Percentiles rank a stretch among this genome's conserved stretches.
These are phyloP conservation scores for Leptographium flavum DNA, from an alignment of 2,329 filamentous ascomycete genomes.

Conservation along the genomic window DNA sequence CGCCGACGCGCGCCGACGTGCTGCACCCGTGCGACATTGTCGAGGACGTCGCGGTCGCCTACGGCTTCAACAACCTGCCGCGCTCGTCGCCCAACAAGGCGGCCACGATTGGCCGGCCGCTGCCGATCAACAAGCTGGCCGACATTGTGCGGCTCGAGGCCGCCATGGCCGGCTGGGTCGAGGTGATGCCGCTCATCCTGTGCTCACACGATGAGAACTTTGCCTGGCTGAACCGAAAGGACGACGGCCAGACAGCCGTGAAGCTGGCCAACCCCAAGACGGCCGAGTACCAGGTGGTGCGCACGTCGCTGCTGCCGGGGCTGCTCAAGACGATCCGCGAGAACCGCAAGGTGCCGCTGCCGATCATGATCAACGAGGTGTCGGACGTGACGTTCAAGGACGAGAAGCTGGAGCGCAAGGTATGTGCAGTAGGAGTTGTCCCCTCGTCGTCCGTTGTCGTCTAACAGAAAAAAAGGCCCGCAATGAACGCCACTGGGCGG, in stretches of 20 bases:
- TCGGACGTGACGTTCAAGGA: conserved; percentile 91
- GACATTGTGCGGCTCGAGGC: conserved; percentile 84
- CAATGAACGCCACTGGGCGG: conserved; percentile 93
- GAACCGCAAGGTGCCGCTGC: conserved; percentile 78
- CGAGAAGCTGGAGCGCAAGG: conserved; percentile 58
- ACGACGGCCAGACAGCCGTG: conserved; percentile 72
- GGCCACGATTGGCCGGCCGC: conserved; percentile 71
- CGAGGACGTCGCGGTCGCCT: conserved; percentile 94
- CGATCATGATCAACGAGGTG: conserved; percentile 86
- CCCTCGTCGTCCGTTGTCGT: neutral
- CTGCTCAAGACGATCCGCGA: conserved; percentile 87
- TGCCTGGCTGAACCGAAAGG: conserved; percentile 78
- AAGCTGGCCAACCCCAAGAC: conserved; percentile 88
- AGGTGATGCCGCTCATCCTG: conserved; percentile 90
- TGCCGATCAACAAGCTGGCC: conserved; percentile 84
- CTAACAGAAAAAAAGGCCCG: conserved; percentile 32
- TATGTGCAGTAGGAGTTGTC: neutral
- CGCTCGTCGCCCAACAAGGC: conserved; percentile 75
- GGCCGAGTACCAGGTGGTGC: conserved; percentile 81
- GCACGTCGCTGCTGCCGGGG: conserved; percentile 73
- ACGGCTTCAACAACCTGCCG: conserved; percentile 93
- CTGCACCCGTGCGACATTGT: conserved; percentile 92
- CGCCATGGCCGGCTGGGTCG: conserved; percentile 89
- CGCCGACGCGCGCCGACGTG: conserved; percentile 82
- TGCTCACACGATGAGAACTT: conserved; percentile 99